Evolutionary conservation across 768 basidiomycete species (phyloP), one percentile per base, ranked within the genome.

Genomic region (Panaeolus cyanescens): DNA sequence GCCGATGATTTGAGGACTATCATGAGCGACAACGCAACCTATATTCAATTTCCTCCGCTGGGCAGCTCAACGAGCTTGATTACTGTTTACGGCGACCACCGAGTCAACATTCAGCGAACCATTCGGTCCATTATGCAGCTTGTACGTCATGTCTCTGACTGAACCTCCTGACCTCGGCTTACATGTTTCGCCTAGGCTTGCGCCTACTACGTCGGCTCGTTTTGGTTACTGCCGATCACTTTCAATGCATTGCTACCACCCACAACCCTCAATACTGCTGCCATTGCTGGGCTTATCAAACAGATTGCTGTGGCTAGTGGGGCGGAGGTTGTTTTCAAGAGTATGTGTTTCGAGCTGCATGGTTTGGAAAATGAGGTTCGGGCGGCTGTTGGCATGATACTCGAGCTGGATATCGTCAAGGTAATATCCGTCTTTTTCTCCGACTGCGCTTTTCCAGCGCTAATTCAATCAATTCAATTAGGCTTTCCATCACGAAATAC

Each of bases 21-120:
- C 71, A 98, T 97, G 95, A 88, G 85, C 67, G 96, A 99, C 78
- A 98, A 98, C 64, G 95, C 93, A 6, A 96, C 96, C 4, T 98
- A 91, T 72, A 91, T 99, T 64, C 91, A 95, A 69, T 93, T 97
- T 67, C 95, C 96, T 12, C 84, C 93, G 32, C 86, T 98, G 32
- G 96, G 96, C 20, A 93, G 92, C 64, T 93, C 93, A 31, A 93
- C 92, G 20, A 96, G 94, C 72, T 75, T 97, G 70, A 93, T 98
- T 67, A 93, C 91, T 17, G 93, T 98, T 25, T 97, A 88, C 74
- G 96, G 96, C 8, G 96, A 99, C 74, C 88, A 93, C 67, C 84
- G 93, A 60, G 92, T 96, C 69, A 95, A 93, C 73, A 94, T 99
- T 57, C 93, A 96, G 71, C 85, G 96, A 55, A 96, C 96, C 4